Conservation (phyloP, 2,329 filamentous ascomycete species). For the Aspergillus udagawae region DNA sequence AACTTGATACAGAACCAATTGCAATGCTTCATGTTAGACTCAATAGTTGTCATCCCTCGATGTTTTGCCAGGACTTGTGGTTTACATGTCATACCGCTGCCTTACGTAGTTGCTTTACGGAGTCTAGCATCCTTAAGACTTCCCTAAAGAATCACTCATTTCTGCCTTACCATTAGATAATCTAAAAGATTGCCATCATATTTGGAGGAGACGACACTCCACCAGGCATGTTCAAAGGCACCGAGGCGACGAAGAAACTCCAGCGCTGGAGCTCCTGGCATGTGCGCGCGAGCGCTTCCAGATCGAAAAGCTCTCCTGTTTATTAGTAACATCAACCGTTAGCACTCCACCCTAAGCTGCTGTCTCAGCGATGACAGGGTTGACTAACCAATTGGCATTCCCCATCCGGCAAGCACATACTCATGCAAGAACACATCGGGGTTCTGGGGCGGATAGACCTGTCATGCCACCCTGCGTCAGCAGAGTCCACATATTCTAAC, state of each 20-base stretch:
- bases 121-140: not conserved
- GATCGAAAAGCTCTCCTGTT: conserved; percentile 44
- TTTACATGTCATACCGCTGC: too few species aligned
- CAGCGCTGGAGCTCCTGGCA: conserved; percentile 40
- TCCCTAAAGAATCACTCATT: not conserved
- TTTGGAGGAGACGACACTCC: conserved; percentile 46
- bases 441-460: conserved; percentile 42
- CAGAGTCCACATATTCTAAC: not conserved
- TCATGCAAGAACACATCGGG: conserved; percentile 43
- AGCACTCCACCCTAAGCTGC: not conserved
- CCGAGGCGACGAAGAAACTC: conserved; percentile 49
- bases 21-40: not conserved
- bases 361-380: not conserved
- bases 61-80: not conserved
- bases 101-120: not conserved
- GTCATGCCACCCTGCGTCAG: conserved; percentile 9
- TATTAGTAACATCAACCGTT: conserved; percentile 1
- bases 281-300: conserved; percentile 39
- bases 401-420: conserved; percentile 50
- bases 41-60: not conserved
- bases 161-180: not conserved
- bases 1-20: not conserved
- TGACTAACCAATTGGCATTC: conserved; percentile 45
- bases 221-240: conserved; percentile 48
- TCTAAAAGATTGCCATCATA: conserved; percentile 43